Conservation (phyloP, 129 eudicot species). For the Pittosporum tobira region DNA sequence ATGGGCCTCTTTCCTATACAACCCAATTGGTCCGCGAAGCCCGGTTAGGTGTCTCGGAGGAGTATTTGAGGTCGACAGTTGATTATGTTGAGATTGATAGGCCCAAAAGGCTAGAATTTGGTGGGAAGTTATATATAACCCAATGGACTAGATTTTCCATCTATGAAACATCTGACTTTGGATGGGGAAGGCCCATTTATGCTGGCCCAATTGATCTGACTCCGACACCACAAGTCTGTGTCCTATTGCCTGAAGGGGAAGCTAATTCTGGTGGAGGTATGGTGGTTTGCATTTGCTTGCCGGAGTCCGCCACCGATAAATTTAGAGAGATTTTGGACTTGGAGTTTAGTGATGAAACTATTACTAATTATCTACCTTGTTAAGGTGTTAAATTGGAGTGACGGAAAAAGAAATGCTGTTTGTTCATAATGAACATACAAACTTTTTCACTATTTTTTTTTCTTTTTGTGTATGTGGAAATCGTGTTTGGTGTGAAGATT, state of each 20-base stretch:
- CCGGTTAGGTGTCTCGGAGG: conserved; percentile 53
- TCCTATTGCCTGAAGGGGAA: conserved; percentile 65
- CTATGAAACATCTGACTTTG: conserved; percentile 81
- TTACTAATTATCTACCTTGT: too few relatives aligned
- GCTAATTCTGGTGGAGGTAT: conserved; percentile 47
- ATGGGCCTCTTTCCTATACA: conserved; percentile 33
- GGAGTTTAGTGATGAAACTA: neutral
- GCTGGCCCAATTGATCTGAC: conserved; percentile 86
- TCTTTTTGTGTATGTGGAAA: too few relatives aligned
- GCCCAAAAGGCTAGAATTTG: conserved; percentile 75
- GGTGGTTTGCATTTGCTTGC: conserved; percentile 84
- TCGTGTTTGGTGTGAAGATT: too few relatives aligned
- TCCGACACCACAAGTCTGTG: conserved; percentile 88
- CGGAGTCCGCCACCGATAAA: conserved; percentile 54
- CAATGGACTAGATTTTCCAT: conserved; percentile 90
- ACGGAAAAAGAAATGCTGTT: too few relatives aligned
- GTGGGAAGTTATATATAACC: conserved; percentile 73
- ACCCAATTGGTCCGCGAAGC: conserved; percentile 59
- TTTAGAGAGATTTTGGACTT: conserved; percentile 37
- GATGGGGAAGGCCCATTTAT: conserved; percentile 80
- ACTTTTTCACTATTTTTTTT: too few relatives aligned
- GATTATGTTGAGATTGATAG: conserved; percentile 60
- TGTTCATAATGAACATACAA: too few relatives aligned
- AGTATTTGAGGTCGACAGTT: conserved; percentile 66
- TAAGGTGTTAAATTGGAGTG: too few relatives aligned